Base-by-base conservation (phyloP, 352 stramenopile species). In the Globisporangium echinulatum region DNA sequence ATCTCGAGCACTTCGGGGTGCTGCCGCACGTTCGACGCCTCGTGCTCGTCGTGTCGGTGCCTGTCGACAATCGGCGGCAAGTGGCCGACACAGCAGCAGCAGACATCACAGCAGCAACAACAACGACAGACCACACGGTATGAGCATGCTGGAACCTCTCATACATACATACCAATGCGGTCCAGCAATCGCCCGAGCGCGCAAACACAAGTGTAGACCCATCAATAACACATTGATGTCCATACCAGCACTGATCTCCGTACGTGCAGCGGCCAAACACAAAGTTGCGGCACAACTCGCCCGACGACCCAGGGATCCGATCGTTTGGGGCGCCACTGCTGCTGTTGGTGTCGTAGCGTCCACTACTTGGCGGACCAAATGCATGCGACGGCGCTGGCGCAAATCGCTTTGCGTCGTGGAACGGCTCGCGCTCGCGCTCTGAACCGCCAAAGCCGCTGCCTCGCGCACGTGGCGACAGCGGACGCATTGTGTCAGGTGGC, bases 241-340 rank as follows among this genome's bases (percentile, higher is more conserved):
- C 82, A 63, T 93, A 93, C 80, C 80, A 86, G 77, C 85, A 94
- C 69, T 74, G 77, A 55, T 90, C 85, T 37, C 85, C 85, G 75
- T 87, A 92, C 4, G 71, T 82, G 71, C 85, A 94, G 42, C 72
- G 69, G 36, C 79, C 81, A 10, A 66, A 60, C 51, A 88, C 43
- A 61, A 88, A 94, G 39, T 92, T 89, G 59, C 82, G 83, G 56
- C 85, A 94, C 7, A 94, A 42, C 67, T 92, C 71, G 43, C 77
- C 69, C 15, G 77, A 82, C 33, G 66, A 75, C 4, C 69, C 64
- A 25, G 70, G 68, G 2, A 71, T 62, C 47, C 79, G 76, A 43
- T 82, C 69, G 40, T 14, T 19, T 50, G 15, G 46, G 13, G 14
- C 43, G 25, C 37, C 52, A n/a, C 8, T 15, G 14, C 19, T 59